phyloP scores from a whole-genome alignment of 2,329 filamentous ascomycete species.

The Fusarium sp. region DNA sequence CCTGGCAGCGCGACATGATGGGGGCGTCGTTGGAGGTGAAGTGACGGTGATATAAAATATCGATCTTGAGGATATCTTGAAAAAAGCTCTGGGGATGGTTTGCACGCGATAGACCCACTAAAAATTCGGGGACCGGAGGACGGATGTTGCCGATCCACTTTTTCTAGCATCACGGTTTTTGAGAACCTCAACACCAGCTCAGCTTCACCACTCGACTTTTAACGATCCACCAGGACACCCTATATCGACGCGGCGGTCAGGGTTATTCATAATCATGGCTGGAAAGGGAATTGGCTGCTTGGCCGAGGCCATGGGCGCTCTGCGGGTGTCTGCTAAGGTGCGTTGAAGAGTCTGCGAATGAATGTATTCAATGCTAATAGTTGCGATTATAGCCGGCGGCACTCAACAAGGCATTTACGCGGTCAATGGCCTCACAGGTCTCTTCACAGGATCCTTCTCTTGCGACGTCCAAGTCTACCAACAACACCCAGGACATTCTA shows the following conservation, averaged over 20 bases:
- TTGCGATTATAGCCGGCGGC: slow-evolving; percentile 51
- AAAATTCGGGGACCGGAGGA: slow-evolving; percentile 48
- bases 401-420: slow-evolving; percentile 60
- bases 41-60: slow-evolving; percentile 27
- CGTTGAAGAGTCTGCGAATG: slow-evolving; percentile 37
- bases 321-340: slow-evolving; percentile 63
- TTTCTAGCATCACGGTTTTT: slow-evolving; percentile 49
- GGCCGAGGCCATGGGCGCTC: slow-evolving; percentile 66
- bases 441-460: slow-evolving; percentile 54
- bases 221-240: slow-evolving; percentile 22
- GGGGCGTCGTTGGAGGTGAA: slow-evolving; percentile 23
- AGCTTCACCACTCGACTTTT: slow-evolving; percentile 1
- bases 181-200: slow-evolving; percentile 32
- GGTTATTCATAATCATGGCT: slow-evolving; percentile 55
- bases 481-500: slow-evolving; percentile 53
- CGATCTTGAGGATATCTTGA: slow-evolving; percentile 26
- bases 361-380: slow-evolving; percentile 22
- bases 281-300: slow-evolving; percentile 66
- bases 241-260: slow-evolving; percentile 8
- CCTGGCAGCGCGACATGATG: slow-evolving; percentile 72
- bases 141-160: slow-evolving; percentile 50
- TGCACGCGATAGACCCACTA: slow-evolving; percentile 46
- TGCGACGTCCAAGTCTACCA: slow-evolving; percentile 47
- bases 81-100: slow-evolving; percentile 51
- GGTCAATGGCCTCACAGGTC: slow-evolving; percentile 71